Evolutionary conservation across 2,329 filamentous ascomycete genomes (phyloP).

Genomic region (Verticillium nonalfalfae): DNA sequence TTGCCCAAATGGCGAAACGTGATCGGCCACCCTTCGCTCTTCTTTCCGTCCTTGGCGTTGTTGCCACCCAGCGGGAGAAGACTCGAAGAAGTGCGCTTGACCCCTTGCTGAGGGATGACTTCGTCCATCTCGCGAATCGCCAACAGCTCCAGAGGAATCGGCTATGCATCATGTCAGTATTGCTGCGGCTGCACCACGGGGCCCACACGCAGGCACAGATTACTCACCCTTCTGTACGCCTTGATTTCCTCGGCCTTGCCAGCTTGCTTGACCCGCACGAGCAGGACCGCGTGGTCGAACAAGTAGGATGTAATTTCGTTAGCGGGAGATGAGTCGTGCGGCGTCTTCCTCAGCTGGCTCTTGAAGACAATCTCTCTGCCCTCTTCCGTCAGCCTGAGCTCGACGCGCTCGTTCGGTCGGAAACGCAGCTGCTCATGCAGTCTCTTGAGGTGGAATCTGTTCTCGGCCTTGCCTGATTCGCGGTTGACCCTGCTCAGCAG

Average conservation of each 20-base stretch:
- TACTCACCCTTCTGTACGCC: slow-evolving; percentile 70
- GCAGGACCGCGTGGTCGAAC: slow-evolving; percentile 90
- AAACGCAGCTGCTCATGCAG: slow-evolving; percentile 91
- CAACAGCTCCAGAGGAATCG: slow-evolving; percentile 88
- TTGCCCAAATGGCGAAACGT: slow-evolving; percentile 96
- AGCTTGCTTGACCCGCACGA: slow-evolving; percentile 84
- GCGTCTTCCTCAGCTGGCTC: slow-evolving; percentile 85
- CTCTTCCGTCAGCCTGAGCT: slow-evolving; percentile 90
- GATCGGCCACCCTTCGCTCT: slow-evolving; percentile 78
- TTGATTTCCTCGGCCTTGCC: slow-evolving; percentile 94
- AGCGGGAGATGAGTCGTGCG: slow-evolving; percentile 58
- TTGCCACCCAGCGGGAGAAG: slow-evolving; percentile 50
- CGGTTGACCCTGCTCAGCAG: slow-evolving; percentile 84
- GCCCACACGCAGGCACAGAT: too few relatives aligned
- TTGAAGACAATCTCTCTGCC: slow-evolving; percentile 92
- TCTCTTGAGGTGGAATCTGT: slow-evolving; percentile 90
- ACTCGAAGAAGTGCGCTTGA: slow-evolving; percentile 85
- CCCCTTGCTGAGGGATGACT: slow-evolving; percentile 73
- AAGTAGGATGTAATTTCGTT: slow-evolving; percentile 91
- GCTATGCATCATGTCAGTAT: slow-evolving; percentile 35
- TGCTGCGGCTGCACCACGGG: not conserved
- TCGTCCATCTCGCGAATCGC: slow-evolving; percentile 97
- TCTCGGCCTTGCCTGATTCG: slow-evolving; percentile 95
- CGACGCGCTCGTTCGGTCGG: slow-evolving; percentile 81
- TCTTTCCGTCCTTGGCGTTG: slow-evolving; percentile 47